Percentiles rank a stretch among this genome's conserved stretches.
Evolutionary conservation across 805 yeast genomes (phyloP).

Genomic region (Debaryomyces maramus): DNA sequence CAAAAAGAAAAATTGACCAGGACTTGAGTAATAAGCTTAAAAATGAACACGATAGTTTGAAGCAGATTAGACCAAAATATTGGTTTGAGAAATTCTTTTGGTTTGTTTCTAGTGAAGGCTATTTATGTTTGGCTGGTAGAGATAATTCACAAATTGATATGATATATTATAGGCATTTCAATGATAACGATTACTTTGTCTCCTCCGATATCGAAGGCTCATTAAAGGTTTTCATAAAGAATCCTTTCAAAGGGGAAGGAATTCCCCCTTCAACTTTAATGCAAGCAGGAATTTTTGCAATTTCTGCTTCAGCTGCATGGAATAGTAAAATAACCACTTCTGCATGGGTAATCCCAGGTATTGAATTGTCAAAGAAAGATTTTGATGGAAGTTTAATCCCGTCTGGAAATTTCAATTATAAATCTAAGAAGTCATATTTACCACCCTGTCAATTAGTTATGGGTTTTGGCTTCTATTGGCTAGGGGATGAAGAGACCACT

Average conservation of each 20-base stretch:
- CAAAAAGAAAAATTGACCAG: constrained; percentile 71
- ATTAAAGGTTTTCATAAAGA: constrained; percentile 75
- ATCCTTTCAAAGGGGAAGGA: constrained; percentile 67
- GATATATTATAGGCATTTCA: constrained; percentile 75
- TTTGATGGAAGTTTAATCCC: constrained; percentile 57
- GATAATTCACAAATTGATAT: constrained; percentile 79
- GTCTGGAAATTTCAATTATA: constrained; percentile 59
- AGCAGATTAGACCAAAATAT: constrained; percentile 65
- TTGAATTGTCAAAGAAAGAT: constrained; percentile 69
- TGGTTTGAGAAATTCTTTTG: constrained; percentile 96
- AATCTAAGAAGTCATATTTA: constrained; percentile 56
- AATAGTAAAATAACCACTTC: constrained; percentile 77
- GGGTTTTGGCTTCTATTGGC: constrained; percentile 86
- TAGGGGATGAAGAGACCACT: constrained; percentile 58
- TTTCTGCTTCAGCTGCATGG: constrained; percentile 87
- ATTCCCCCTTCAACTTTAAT: constrained; percentile 83
- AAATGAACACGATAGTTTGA: constrained; percentile 51
- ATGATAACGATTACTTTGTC: constrained; percentile 69
- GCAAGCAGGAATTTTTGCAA: constrained; percentile 88
- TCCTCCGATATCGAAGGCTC: constrained; percentile 74
- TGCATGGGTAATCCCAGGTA: constrained; percentile 81
- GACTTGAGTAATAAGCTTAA: constrained; percentile 66
- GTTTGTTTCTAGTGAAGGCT: constrained; percentile 92
- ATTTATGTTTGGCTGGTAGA: constrained; percentile 81
- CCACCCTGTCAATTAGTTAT: constrained; percentile 83